Conservation (phyloP, 2,329 filamentous ascomycete genomes). For the Gaeumannomyces tritici region DNA sequence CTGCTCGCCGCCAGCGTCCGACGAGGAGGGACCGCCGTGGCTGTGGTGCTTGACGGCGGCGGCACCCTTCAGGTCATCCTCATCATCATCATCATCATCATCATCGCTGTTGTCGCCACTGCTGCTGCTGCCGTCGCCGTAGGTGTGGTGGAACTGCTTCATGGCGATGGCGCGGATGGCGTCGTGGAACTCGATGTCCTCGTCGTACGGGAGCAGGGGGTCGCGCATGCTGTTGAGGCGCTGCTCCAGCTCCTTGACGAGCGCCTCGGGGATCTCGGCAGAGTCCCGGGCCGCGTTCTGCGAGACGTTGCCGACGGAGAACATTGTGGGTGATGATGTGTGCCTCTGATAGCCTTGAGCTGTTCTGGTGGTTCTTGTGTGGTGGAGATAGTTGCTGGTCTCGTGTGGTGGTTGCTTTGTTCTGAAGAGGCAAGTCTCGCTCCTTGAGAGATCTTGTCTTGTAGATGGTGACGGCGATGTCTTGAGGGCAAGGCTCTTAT, state of each 20-base stretch:
- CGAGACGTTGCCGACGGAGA: conserved; percentile 3
- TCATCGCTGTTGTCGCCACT: not conserved
- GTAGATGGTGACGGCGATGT: not conserved
- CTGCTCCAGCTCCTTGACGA: conserved; percentile 3
- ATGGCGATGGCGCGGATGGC: conserved; percentile 4
- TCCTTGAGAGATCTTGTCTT: not conserved
- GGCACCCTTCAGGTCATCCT: not conserved
- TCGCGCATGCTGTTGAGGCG: conserved; percentile 1
- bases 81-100: not conserved
- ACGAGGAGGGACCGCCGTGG: too few species aligned
- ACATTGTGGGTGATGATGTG: not conserved
- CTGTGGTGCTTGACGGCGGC: not conserved
- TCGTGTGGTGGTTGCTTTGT: not conserved
- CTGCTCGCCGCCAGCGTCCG: not conserved
- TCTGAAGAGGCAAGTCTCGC: not conserved
- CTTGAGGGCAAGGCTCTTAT: not conserved
- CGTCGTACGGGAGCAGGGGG: not conserved
- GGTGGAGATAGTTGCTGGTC: not conserved
- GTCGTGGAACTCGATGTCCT: conserved; percentile 7
- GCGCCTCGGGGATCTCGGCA: not conserved
- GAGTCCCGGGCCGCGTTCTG: conserved; percentile 1
- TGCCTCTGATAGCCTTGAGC: not conserved
- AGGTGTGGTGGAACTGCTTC: not conserved
- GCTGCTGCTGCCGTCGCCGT: not conserved
- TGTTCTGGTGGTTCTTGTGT: not conserved